Percentiles rank a stretch among this genome's conserved stretches.
Conservation (phyloP, 2,329 filamentous ascomycete genomes). For the Monilinia fructigena region DNA sequence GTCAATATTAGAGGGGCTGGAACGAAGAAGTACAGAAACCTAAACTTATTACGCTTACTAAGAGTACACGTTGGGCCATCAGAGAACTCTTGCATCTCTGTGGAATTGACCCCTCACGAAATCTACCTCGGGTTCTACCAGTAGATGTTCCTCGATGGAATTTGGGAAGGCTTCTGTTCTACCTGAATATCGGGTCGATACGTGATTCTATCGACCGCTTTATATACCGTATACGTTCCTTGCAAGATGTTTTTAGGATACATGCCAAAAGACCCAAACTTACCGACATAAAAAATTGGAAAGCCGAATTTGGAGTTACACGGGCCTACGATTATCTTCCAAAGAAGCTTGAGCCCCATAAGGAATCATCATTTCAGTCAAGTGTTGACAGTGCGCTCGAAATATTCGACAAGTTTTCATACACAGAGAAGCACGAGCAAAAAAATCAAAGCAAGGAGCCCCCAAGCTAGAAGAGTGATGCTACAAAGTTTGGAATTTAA, state of each 20-base stretch:
- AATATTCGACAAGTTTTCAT: slow-evolving; percentile 12
- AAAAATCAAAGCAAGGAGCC: not conserved
- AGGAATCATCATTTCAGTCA: not conserved
- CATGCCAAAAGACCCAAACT: not conserved
- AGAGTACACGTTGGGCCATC: slow-evolving; percentile 28
- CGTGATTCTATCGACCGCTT: slow-evolving; percentile 26
- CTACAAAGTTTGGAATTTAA: slow-evolving; percentile 18
- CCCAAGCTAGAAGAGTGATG: slow-evolving; percentile 18
- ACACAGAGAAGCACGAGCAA: slow-evolving; percentile 9
- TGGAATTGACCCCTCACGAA: slow-evolving; percentile 28
- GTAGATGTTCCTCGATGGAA: slow-evolving; percentile 24
- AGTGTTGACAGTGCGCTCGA: not conserved
- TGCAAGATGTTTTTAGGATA: not conserved
- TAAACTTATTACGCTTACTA: slow-evolving; percentile 24
- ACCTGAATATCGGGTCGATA: slow-evolving; percentile 28
- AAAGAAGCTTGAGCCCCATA: not conserved
- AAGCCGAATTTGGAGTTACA: not conserved
- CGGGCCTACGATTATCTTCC: slow-evolving; percentile 13
- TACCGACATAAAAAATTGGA: not conserved
- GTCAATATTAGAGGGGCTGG: slow-evolving; percentile 32
- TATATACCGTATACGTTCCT: not conserved
- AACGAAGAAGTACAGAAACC: slow-evolving; percentile 17
- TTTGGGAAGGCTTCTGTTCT: slow-evolving; percentile 29
- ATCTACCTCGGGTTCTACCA: slow-evolving; percentile 22
- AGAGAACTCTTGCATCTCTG: slow-evolving; percentile 34